Conservation (phyloP, 371 early-diverging fungal species). For the Chytridium lagenaria region DNA sequence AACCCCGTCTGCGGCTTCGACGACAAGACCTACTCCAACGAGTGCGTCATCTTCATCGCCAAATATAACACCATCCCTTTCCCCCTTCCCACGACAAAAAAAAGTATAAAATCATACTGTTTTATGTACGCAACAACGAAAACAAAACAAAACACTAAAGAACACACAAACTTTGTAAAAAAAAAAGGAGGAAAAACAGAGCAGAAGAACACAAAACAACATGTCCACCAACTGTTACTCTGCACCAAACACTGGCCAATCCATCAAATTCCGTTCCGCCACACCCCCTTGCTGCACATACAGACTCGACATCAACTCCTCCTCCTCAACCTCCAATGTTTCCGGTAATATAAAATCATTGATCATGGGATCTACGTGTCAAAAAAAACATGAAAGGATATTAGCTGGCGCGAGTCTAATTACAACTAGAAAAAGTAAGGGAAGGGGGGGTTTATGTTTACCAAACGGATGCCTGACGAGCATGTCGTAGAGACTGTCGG, state of each 20-base stretch:
- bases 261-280: neutral
- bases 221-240: too few species aligned
- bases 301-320: slow-evolving; percentile 7
- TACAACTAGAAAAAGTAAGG: slow-evolving; percentile 11
- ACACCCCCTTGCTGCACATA: neutral
- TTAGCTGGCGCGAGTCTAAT: slow-evolving; percentile 14
- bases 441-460: slow-evolving; percentile 30
- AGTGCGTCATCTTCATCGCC: neutral
- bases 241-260: neutral
- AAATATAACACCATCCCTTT: neutral
- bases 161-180: too few species aligned
- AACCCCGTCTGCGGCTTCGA: slow-evolving; percentile 8
- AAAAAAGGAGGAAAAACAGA: too few species aligned
- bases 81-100: too few species aligned
- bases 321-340: slow-evolving; percentile 3
- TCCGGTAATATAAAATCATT: slow-evolving; percentile 18
- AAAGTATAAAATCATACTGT: too few species aligned
- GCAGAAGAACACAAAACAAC: too few species aligned
- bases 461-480: slow-evolving; percentile 82
- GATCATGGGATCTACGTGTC: slow-evolving; percentile 16
- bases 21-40: neutral
- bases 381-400: neutral
- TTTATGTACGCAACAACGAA: too few species aligned
- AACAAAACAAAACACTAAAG: too few species aligned
- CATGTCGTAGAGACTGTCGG: slow-evolving; percentile 74